Evolutionary conservation across 2,329 filamentous ascomycete species (phyloP), one percentile per base, ranked within the genome.

Genomic region (Cordyceps cateniannulata): DNA sequence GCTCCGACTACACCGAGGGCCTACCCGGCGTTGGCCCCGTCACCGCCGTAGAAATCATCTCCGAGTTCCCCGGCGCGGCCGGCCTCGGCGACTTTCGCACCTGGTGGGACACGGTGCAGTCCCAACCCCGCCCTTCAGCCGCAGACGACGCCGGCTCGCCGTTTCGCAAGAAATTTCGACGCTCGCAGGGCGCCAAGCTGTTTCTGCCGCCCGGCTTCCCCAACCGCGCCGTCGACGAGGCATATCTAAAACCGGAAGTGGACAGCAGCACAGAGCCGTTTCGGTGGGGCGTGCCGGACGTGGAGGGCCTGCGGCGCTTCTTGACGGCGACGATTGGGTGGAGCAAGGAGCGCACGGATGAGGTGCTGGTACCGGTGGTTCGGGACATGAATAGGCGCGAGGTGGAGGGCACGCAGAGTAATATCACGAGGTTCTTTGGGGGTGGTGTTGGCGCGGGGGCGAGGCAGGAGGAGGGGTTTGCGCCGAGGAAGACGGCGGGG

Each of bases 1-100:
- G 95, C 0, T 93, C 88, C 9, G 95, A 99, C 75, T 99, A 99
- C 72, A 96, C 93, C 0, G 91, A 98, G 69, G 95, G 95, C 0
- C 81, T 99, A 0, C 85, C 90, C 0, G 93, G 92, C 3, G 88
- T 99, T 35, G 95, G 95, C 0, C 95, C 96, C 0, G 95, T 99
- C 53, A 97, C 91, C 0, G 96, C 95, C 0, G 80, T 99, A 2
- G 95, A 99, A 73, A 93, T 99, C 60, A 79, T 99, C 0, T 93
- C 91, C 7, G 95, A 99, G 69, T 99, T 99, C 65, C 81, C 86
- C 0, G 80, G 81, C 18, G 73, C 73, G 64, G 68, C 79, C 60
- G 77, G 85, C 40, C 82, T 99, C 0, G 75, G 82, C n/a, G 79
- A 85, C 12, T 99, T 99, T 74, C 86, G 84, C 61, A 85, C 90